Percentiles rank a stretch among this genome's conserved stretches.
Conservation (phyloP, 306 rosid genomes). For the Castanea mollissima region DNA sequence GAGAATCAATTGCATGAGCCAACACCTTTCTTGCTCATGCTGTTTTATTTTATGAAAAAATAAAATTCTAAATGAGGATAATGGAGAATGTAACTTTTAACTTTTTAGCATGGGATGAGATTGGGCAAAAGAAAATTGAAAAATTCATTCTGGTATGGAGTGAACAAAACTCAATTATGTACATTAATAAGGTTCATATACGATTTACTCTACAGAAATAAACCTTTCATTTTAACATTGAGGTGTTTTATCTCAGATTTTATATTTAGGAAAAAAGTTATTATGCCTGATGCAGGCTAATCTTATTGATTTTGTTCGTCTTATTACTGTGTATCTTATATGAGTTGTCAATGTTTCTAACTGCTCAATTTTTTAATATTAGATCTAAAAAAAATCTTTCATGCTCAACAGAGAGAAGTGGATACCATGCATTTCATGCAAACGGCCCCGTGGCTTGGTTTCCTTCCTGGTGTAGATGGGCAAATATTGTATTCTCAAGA, state of each 20-base stretch:
- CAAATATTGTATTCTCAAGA: slow-evolving; percentile 80
- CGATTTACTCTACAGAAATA: not conserved
- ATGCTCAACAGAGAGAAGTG: slow-evolving; percentile 71
- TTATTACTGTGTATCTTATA: not conserved
- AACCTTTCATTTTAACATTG: not conserved
- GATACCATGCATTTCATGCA: slow-evolving; percentile 91
- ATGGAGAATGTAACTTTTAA: not conserved
- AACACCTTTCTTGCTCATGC: not conserved
- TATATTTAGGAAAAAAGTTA: not conserved
- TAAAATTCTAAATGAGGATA: not conserved
- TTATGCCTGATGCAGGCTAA: not conserved
- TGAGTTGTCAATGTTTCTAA: not conserved
- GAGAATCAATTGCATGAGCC: not conserved
- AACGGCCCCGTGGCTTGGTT: slow-evolving; percentile 97
- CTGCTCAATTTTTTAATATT: not conserved
- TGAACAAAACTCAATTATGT: not conserved
- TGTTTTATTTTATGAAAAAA: not conserved
- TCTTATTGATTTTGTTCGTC: not conserved
- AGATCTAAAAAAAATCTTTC: not conserved
- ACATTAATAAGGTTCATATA: not conserved
- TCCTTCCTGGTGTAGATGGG: slow-evolving; percentile 90
- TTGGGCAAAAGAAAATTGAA: too few relatives aligned
- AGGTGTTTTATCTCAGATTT: not conserved
- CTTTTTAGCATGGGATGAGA: not conserved
- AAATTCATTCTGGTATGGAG: too few relatives aligned